Conservation (phyloP, 73 alveolate species). For the Stentor coeruleus region DNA sequence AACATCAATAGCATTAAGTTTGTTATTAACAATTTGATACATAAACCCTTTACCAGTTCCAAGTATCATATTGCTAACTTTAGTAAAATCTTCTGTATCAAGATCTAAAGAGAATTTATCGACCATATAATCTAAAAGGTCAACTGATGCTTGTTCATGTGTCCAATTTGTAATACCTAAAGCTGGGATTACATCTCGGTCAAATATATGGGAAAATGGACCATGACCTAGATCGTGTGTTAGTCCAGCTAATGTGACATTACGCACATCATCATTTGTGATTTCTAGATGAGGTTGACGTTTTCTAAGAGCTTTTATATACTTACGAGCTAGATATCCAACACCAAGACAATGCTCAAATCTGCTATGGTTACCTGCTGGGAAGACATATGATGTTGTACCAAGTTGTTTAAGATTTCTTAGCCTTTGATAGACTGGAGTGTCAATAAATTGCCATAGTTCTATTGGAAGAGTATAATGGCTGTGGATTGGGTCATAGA, state of each 20-base stretch:
- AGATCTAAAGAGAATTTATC: slow-evolving; percentile 65
- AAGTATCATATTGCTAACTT: slow-evolving; percentile 28
- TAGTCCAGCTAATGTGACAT: slow-evolving; percentile 85
- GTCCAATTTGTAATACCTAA: slow-evolving; percentile 54
- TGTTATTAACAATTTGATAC: no score
- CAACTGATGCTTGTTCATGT: slow-evolving; percentile 81
- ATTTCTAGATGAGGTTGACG: slow-evolving; percentile 44
- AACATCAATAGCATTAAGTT: no score
- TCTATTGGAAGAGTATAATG: no score
- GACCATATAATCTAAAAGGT: slow-evolving; percentile 61
- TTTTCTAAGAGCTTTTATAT: slow-evolving; percentile 52
- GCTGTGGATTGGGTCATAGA: no score
- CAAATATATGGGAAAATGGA: slow-evolving; percentile 79
- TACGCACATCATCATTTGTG: slow-evolving; percentile 43
- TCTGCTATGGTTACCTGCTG: slow-evolving; percentile 85
- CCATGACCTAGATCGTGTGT: slow-evolving; percentile 94
- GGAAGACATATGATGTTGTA: no score
- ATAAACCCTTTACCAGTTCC: no score
- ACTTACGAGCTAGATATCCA: slow-evolving; percentile 70
- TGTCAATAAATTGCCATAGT: no score
- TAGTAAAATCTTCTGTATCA: slow-evolving; percentile 53
- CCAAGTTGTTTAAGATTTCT: no score
- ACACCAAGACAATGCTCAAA: slow-evolving; percentile 93
- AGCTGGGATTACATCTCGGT: slow-evolving; percentile 48
- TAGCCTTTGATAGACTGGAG: no score